Conservation (phyloP, 345 rosid genomes). For the Bruguiera sexangula region DNA sequence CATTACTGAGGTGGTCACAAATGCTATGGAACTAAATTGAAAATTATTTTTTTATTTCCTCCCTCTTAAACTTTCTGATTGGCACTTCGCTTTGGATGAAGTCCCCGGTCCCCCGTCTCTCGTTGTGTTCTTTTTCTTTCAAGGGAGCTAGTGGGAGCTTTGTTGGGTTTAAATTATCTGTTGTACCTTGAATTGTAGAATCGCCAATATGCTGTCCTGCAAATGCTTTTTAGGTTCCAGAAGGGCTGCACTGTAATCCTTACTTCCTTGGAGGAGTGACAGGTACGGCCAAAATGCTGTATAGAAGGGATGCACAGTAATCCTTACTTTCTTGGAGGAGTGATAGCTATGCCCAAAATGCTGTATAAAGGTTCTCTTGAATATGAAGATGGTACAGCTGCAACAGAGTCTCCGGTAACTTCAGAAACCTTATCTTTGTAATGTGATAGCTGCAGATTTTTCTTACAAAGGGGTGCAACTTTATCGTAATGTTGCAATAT, state of each 20-base stretch:
- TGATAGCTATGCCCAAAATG: conserved; percentile 99
- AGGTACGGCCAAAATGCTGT: no score
- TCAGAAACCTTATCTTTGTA: conserved; percentile 7
- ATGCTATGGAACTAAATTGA: conserved; percentile 7
- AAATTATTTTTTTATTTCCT: not conserved
- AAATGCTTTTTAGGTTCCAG: conserved; percentile 54
- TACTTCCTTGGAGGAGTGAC: no score
- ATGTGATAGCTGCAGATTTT: not conserved
- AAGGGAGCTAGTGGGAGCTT: no score
- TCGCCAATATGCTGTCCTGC: not conserved
- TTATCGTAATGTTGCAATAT: not conserved
- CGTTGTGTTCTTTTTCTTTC: no score
- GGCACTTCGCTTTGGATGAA: no score
- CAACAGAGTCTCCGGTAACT: conserved; percentile 90
- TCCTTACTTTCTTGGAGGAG: conserved; percentile 99
- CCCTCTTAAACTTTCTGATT: no score
- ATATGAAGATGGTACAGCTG: conserved; percentile 93
- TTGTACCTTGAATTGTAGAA: not conserved
- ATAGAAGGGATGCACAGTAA: conserved; percentile 37
- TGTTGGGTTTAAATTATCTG: no score
- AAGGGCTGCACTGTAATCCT: no score
- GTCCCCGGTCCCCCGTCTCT: no score
- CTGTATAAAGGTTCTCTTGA: conserved; percentile 89
- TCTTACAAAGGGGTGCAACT: no score
- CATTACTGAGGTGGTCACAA: conserved; percentile 69